These are phyloP conservation scores for Talaromyces sp. DNA, from an alignment of 2,329 filamentous ascomycete genomes.

Conservation along the genomic window DNA sequence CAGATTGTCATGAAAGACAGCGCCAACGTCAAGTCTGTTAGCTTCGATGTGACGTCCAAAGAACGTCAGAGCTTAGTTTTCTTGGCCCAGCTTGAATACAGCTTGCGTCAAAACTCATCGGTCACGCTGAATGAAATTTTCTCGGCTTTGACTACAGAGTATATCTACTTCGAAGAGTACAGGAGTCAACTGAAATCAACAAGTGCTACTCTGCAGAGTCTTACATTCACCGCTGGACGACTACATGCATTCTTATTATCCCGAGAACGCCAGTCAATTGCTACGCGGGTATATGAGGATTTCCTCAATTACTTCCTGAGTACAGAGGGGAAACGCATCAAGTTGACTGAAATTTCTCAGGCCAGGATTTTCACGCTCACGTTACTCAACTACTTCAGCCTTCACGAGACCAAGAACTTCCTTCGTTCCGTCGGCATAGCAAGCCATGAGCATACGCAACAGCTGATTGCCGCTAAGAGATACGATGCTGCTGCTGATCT, in stretches of 20 bases:
- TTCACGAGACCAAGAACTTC: constrained; percentile 34
- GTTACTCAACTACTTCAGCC: constrained; percentile 34
- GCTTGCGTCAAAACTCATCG: constrained; percentile 29
- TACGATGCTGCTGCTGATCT: constrained; percentile 35
- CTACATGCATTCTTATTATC: constrained; percentile 32
- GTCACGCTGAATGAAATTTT: constrained; percentile 42
- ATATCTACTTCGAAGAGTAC: constrained; percentile 41
- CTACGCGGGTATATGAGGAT: constrained; percentile 30
- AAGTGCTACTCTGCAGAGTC: constrained; percentile 34
- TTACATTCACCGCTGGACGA: constrained; percentile 35
- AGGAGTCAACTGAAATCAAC: constrained; percentile 38
- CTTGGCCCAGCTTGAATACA: constrained; percentile 47
- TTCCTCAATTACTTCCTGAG: constrained; percentile 33
- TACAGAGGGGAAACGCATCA: constrained; percentile 31
- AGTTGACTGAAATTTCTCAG: constrained; percentile 27
- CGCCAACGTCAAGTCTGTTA: constrained; percentile 23
- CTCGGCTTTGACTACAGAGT: constrained; percentile 44
- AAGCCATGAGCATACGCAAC: constrained; percentile 26
- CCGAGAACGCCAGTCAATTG: constrained; percentile 25
- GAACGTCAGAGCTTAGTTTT: constrained; percentile 41
- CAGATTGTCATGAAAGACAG: constrained; percentile 40
- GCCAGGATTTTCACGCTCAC: constrained; percentile 32
- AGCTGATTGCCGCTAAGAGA: constrained; percentile 28
- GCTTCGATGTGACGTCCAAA: constrained; percentile 35
- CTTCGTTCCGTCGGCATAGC: constrained; percentile 38